phyloP scores from a whole-genome alignment of 495 filamentous ascomycete genomes.

The Neurospora hispaniola region DNA sequence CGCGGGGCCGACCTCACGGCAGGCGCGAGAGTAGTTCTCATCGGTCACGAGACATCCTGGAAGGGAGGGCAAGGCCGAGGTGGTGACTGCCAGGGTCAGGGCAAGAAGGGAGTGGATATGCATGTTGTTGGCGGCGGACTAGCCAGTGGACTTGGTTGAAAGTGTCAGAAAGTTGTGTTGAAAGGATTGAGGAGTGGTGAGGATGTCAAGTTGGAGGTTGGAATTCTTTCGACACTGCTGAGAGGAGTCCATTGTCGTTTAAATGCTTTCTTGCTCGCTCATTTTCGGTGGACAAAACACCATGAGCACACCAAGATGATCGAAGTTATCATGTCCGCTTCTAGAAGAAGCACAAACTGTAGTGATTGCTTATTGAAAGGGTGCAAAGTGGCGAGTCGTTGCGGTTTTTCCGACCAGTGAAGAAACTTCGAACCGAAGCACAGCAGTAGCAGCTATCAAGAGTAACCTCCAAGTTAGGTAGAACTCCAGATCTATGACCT shows the following conservation, averaged over 20 bases:
- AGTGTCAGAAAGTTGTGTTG: neutral
- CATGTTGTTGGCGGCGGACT: slow-evolving; percentile 7
- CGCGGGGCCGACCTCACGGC: neutral
- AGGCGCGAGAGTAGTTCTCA: neutral
- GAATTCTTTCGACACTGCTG: neutral
- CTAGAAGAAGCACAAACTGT: neutral
- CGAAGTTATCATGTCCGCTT: neutral
- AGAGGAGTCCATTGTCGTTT: neutral
- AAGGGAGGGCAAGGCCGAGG: slow-evolving; percentile 9
- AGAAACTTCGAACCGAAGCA: neutral
- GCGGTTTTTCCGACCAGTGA: neutral
- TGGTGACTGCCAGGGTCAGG: slow-evolving; percentile 13
- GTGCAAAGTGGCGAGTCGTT: neutral
- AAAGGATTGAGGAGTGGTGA: neutral
- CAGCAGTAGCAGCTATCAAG: neutral
- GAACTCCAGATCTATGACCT: neutral
- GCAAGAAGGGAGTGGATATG: slow-evolving; percentile 10
- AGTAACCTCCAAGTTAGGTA: neutral
- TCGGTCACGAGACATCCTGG: neutral
- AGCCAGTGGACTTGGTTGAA: neutral
- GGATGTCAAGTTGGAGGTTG: neutral
- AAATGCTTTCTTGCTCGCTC: neutral
- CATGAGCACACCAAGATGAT: neutral
- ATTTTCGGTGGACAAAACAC: neutral
- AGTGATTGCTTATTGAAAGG: neutral